Evolutionary conservation across 176 grass and related monocot species (phyloP).

Genomic region (Alopecurus myosuroides): DNA sequence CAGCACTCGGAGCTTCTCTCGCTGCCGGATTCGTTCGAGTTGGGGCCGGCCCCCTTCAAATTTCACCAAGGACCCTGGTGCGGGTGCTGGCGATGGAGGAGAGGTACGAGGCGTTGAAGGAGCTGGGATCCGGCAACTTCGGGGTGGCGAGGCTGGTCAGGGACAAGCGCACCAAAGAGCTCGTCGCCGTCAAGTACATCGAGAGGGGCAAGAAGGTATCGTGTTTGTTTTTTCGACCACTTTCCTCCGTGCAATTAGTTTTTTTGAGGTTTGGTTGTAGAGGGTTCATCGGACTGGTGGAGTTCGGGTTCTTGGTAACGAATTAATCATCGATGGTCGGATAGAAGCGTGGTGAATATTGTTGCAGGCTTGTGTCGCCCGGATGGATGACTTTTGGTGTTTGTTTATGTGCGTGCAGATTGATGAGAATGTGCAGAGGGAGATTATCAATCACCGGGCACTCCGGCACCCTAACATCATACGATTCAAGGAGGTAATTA

Average conservation of each 20-base stretch:
- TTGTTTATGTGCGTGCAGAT: conserved; percentile 45
- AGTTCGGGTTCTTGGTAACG: neutral
- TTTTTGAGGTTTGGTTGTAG: neutral
- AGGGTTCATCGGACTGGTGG: neutral
- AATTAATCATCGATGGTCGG: neutral
- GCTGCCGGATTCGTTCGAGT: neutral
- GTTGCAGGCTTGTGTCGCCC: neutral
- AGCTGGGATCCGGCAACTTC: conserved; percentile 85
- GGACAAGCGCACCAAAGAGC: conserved; percentile 75
- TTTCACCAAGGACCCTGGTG: too few species aligned
- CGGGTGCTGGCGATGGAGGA: conserved; percentile 51
- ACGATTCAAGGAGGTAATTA: conserved; percentile 83
- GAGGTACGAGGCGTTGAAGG: conserved; percentile 85
- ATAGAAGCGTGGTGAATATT: neutral
- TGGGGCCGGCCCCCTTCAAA: neutral
- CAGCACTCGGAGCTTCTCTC: neutral
- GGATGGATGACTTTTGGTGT: neutral
- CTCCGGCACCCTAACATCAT: conserved; percentile 89
- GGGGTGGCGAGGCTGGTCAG: conserved; percentile 84
- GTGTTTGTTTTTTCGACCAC: neutral
- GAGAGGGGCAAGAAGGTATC: conserved; percentile 89
- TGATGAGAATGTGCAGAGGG: conserved; percentile 95
- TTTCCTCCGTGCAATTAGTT: neutral
- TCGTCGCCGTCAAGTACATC: conserved; percentile 97
- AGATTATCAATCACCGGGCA: conserved; percentile 93